Evolutionary conservation across 2,329 filamentous ascomycete genomes (phyloP).

Genomic region (Epichloe brachyelytri): DNA sequence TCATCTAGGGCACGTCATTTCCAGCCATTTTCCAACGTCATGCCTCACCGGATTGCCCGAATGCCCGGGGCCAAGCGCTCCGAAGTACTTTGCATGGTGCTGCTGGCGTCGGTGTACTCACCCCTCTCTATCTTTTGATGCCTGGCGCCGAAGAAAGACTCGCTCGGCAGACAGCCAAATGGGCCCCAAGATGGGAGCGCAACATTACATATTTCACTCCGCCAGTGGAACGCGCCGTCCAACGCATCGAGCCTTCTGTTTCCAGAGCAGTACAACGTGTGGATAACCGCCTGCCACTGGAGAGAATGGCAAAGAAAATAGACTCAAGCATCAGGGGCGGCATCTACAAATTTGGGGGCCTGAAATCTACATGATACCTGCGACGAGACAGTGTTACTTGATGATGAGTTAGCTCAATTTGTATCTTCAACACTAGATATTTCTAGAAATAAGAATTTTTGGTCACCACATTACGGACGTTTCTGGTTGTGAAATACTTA

Average conservation of each 20-base stretch:
- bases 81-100: conserved; percentile 40
- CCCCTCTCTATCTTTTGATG: conserved; percentile 44
- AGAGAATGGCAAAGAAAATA: conserved; percentile 35
- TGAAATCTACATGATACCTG: conserved; percentile 3
- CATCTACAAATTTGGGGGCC: conserved; percentile 25
- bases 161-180: conserved; percentile 39
- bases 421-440: too few species aligned
- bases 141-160: conserved; percentile 43
- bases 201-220: conserved; percentile 40
- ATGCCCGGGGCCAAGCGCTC: conserved; percentile 35
- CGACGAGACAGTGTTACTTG: too few species aligned
- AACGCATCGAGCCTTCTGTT: conserved; percentile 35
- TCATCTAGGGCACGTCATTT: too few species aligned
- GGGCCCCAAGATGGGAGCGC: conserved; percentile 47
- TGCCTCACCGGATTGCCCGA: conserved; percentile 32
- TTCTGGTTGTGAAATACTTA: too few species aligned
- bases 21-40: conserved; percentile 17
- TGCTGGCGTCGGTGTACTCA: conserved; percentile 39
- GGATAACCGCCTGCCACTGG: conserved; percentile 34
- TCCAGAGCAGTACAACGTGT: conserved; percentile 31
- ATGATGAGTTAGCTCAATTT: too few species aligned
- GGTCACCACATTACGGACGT: too few species aligned
- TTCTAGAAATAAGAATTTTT: too few species aligned
- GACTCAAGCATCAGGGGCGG: conserved; percentile 34
- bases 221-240: conserved; percentile 33